These are phyloP conservation scores for Aspergillus affinis DNA, from an alignment of 495 filamentous ascomycete genomes.

Conservation along the genomic window DNA sequence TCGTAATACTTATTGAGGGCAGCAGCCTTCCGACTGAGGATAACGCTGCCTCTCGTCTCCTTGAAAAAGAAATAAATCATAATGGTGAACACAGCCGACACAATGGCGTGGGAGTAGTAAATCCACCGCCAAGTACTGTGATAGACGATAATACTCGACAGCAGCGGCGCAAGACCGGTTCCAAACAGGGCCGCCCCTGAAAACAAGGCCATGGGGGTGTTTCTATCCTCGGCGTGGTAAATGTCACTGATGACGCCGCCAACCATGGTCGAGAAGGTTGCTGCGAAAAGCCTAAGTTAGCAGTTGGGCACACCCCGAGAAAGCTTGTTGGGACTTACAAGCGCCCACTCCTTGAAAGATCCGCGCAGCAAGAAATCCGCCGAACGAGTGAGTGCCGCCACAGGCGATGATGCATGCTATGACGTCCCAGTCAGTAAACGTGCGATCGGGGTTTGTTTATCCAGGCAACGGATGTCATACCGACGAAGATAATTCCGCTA, in stretches of 20 bases:
- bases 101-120: slow-evolving; percentile 82
- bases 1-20: slow-evolving; percentile 80
- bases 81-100: slow-evolving; percentile 61
- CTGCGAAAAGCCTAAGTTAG: slow-evolving; percentile 11
- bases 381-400: slow-evolving; percentile 68
- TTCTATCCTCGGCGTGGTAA: slow-evolving; percentile 74
- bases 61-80: slow-evolving; percentile 66
- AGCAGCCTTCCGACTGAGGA: slow-evolving; percentile 74
- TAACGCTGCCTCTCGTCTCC: slow-evolving; percentile 80
- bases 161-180: slow-evolving; percentile 77
- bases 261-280: slow-evolving; percentile 88
- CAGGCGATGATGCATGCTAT: slow-evolving; percentile 68
- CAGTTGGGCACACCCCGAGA: neutral
- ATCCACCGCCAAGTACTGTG: slow-evolving; percentile 80
- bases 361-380: slow-evolving; percentile 74
- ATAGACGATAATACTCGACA: slow-evolving; percentile 68
- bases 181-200: slow-evolving; percentile 73
- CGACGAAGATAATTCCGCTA: slow-evolving; percentile 66
- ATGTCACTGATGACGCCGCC: slow-evolving; percentile 90
- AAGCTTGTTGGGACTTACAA: slow-evolving; percentile 36
- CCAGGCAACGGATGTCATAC: slow-evolving; percentile 21
- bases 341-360: slow-evolving; percentile 75
- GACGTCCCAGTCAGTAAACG: slow-evolving; percentile 7
- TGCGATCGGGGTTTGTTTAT: neutral
- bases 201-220: slow-evolving; percentile 89